A percentile compares a stretch with the other conserved stretches of the same genome.
These are phyloP conservation scores for Artemisia argyi DNA, from an alignment of 129 eudicot genomes.

Conservation along the genomic window DNA sequence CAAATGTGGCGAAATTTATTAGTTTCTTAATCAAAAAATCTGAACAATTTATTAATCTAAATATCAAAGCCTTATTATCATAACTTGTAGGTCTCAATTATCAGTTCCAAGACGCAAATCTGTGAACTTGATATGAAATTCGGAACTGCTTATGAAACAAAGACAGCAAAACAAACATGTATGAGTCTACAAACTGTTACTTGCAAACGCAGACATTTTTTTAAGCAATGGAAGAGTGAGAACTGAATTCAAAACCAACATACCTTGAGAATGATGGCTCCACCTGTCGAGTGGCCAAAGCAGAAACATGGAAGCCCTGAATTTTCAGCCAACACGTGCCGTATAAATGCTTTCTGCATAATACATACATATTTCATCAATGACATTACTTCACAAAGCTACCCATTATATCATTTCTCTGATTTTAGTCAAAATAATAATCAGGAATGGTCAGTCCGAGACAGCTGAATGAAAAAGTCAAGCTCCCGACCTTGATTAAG, in stretches of 20 bases:
- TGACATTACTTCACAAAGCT: neutral
- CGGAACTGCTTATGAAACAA: too few relatives aligned
- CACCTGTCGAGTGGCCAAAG: slow-evolving; percentile 97
- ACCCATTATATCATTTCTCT: neutral
- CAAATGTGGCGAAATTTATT: too few relatives aligned
- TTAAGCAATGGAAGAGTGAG: neutral
- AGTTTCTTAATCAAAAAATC: too few relatives aligned
- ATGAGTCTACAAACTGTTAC: neutral
- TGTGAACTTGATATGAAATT: too few relatives aligned
- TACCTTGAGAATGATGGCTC: slow-evolving; percentile 90
- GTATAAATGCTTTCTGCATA: slow-evolving; percentile 67
- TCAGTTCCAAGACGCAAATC: neutral
- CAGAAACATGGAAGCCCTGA: slow-evolving; percentile 81
- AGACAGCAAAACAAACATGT: too few relatives aligned
- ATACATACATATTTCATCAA: neutral
- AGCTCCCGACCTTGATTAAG: too few relatives aligned
- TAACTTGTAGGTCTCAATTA: neutral
- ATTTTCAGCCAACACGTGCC: slow-evolving; percentile 65
- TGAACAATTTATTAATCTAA: too few relatives aligned
- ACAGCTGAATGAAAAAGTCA: neutral
- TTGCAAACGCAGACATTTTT: neutral
- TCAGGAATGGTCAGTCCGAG: neutral
- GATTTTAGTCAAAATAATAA: neutral
- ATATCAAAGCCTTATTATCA: too few relatives aligned
- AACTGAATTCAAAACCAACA: neutral